A percentile compares a stretch with the other conserved stretches of the same genome.
Conservation (phyloP, 257 asterid genomes). For the Primulina tabacum region DNA sequence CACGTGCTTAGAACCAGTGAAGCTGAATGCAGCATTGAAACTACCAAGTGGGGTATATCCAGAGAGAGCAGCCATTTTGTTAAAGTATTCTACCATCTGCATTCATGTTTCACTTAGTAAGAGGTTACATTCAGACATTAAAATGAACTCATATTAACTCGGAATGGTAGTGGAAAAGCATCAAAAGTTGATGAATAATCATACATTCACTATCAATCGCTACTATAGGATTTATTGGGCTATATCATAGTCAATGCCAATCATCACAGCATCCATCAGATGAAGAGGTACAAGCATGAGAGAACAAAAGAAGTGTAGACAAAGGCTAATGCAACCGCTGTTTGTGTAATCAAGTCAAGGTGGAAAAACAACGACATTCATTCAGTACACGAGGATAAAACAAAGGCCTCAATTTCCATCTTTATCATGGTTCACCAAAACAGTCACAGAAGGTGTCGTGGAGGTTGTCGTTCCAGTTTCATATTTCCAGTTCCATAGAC, state of each 20-base stretch:
- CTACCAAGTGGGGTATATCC: constrained; percentile 72
- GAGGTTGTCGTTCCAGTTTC: too few relatives aligned
- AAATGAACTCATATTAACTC: constrained; percentile 2
- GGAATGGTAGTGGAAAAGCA: not conserved
- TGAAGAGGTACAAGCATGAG: not conserved
- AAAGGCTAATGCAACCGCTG: not conserved
- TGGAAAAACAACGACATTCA: not conserved
- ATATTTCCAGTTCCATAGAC: too few relatives aligned
- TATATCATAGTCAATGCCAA: constrained; percentile 1
- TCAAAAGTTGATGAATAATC: constrained; percentile 11
- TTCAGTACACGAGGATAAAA: not conserved
- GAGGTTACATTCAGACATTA: constrained; percentile 8
- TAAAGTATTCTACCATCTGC: constrained; percentile 91
- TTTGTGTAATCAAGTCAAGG: not conserved
- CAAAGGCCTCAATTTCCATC: not conserved
- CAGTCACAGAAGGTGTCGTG: too few relatives aligned
- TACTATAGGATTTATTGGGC: not conserved
- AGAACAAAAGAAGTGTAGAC: not conserved
- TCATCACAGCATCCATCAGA: not conserved
- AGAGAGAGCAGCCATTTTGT: constrained; percentile 59
- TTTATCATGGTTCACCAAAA: not conserved
- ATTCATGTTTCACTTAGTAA: constrained; percentile 18
- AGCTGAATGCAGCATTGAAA: constrained; percentile 75
- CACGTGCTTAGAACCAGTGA: constrained; percentile 53
- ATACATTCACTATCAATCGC: not conserved